Evolutionary conservation across 495 filamentous ascomycete genomes (phyloP).

Genomic region (Cetradonia linearis): DNA sequence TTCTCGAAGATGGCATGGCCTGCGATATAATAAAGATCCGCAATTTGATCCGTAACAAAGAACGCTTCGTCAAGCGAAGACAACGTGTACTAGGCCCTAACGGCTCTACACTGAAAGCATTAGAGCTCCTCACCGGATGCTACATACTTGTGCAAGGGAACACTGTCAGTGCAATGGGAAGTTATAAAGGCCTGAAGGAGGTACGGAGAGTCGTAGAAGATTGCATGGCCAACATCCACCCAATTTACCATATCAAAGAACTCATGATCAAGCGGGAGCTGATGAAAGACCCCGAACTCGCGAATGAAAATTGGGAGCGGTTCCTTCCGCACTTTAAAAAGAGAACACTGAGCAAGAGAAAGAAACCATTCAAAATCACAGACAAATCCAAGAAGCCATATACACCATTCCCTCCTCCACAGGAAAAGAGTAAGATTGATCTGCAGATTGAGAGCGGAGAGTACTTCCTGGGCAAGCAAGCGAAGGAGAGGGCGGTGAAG

Average conservation of each 20-base stretch:
- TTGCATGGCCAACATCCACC: slow-evolving; percentile 93
- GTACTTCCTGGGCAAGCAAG: slow-evolving; percentile 87
- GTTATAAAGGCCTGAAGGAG: slow-evolving; percentile 87
- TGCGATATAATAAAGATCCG: slow-evolving; percentile 92
- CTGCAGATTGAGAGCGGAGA: slow-evolving; percentile 96
- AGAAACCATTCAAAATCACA: slow-evolving; percentile 70
- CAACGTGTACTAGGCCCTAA: slow-evolving; percentile 83
- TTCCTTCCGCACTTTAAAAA: slow-evolving; percentile 99
- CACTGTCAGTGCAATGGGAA: slow-evolving; percentile 85
- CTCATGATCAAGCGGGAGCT: slow-evolving; percentile 98
- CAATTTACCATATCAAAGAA: slow-evolving; percentile 93
- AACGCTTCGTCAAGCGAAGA: slow-evolving; percentile 91
- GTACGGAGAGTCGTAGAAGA: slow-evolving; percentile 83
- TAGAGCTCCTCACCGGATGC: slow-evolving; percentile 86
- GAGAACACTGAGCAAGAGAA: slow-evolving; percentile 75
- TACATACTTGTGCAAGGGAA: slow-evolving; percentile 98
- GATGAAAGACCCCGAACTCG: slow-evolving; percentile 85
- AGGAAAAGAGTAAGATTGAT: slow-evolving; percentile 95
- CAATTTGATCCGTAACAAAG: slow-evolving; percentile 84
- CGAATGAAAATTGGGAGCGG: slow-evolving; percentile 83
- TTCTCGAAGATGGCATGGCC: slow-evolving; percentile 81
- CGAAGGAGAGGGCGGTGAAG: slow-evolving; percentile 71
- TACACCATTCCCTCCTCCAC: slow-evolving; percentile 66
- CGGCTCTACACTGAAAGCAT: slow-evolving; percentile 79
- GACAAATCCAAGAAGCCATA: slow-evolving; percentile 93